phyloP scores from a whole-genome alignment of 768 basidiomycete species.

The Russula lepida region DNA sequence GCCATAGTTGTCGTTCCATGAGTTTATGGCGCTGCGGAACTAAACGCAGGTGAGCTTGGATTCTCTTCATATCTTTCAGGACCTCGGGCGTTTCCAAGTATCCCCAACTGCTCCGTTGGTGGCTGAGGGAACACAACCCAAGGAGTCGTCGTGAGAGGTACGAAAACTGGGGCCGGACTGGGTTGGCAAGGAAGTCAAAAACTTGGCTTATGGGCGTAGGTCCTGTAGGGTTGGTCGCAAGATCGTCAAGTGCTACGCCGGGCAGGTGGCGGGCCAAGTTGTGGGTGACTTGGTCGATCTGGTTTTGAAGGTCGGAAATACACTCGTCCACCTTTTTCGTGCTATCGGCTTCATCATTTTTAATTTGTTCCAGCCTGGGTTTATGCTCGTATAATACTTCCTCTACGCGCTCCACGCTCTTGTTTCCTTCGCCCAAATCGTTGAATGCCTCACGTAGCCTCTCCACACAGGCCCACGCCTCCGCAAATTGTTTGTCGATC shows the following conservation, averaged over 20 bases:
- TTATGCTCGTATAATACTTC: not conserved
- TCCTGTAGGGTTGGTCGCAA: not conserved
- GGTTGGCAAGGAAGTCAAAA: not conserved
- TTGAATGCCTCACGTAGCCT: not conserved
- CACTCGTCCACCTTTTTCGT: not conserved
- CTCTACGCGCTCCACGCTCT: not conserved
- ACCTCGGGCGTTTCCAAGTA: not conserved
- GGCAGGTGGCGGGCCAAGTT: conserved; percentile 5
- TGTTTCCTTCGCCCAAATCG: not conserved
- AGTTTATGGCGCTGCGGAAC: not conserved
- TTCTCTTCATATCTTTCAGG: not conserved
- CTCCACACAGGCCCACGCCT: conserved; percentile 3
- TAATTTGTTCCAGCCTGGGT: not conserved
- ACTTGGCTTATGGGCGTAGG: not conserved
- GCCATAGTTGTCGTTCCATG: conserved; percentile 5
- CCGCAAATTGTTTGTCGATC: conserved; percentile 5
- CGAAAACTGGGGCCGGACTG: not conserved
- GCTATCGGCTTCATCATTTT: not conserved
- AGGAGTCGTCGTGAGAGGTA: not conserved
- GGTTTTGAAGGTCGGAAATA: not conserved
- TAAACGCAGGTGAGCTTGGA: not conserved
- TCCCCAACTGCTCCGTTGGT: not conserved
- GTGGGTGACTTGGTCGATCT: conserved; percentile 1
- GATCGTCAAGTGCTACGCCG: not conserved
- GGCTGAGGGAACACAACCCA: not conserved